Conservation (phyloP, 2,329 filamentous ascomycete species). For the Botrytis aclada region DNA sequence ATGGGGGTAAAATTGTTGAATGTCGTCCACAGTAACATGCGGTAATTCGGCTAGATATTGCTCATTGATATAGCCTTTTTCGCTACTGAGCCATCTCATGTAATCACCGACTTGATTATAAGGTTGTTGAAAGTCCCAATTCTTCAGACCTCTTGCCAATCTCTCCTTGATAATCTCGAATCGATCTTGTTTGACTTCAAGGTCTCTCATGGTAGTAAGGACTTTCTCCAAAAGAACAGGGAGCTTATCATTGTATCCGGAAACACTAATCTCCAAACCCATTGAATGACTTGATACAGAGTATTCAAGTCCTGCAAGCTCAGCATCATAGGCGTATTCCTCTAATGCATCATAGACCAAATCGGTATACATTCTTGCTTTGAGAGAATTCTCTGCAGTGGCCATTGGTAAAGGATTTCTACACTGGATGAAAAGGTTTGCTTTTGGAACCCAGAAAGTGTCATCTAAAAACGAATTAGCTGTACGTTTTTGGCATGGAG, state of each 20-base stretch:
- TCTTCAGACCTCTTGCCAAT: conserved; percentile 71
- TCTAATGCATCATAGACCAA: conserved; percentile 84
- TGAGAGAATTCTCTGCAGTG: conserved; percentile 74
- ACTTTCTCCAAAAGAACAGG: conserved; percentile 87
- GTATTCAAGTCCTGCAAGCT: conserved; percentile 86
- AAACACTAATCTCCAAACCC: conserved; percentile 74
- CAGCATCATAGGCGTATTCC: conserved; percentile 94
- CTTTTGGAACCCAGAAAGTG: conserved; percentile 96
- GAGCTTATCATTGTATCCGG: conserved; percentile 96
- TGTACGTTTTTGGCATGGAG: background rate
- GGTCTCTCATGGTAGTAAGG: conserved; percentile 74
- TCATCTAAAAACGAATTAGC: conserved; percentile 56
- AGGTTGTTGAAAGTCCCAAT: conserved; percentile 83
- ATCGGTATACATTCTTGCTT: conserved; percentile 76
- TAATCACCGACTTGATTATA: conserved; percentile 86
- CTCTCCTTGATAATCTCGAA: conserved; percentile 92
- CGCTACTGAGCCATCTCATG: conserved; percentile 73
- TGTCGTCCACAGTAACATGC: conserved; percentile 68
- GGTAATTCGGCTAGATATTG: conserved; percentile 76
- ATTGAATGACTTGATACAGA: conserved; percentile 68
- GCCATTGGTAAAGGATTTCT: conserved; percentile 76
- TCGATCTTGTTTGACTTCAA: conserved; percentile 80
- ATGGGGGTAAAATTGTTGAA: conserved; percentile 75
- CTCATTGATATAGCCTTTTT: conserved; percentile 75
- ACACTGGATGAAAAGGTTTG: conserved; percentile 77